Evolutionary conservation across 106 monocot species (phyloP).

Genomic region (Ottelia alismoides): DNA sequence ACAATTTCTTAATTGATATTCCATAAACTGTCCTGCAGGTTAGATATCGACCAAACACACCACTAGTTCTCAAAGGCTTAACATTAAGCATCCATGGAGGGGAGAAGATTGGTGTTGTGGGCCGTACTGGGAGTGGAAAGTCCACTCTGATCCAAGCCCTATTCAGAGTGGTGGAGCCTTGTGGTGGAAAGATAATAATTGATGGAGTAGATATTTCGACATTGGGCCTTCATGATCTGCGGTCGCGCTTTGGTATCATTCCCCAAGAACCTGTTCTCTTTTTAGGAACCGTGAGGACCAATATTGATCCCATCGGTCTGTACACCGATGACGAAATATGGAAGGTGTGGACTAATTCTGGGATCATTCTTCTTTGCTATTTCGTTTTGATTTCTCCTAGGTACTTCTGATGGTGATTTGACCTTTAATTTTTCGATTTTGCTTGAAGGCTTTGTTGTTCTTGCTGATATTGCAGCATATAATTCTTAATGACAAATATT

Average conservation of each 20-base stretch:
- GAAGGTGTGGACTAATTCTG: too few species aligned
- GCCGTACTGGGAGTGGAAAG: slow-evolving; percentile 80
- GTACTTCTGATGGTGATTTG: too few species aligned
- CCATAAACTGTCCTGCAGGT: too few species aligned
- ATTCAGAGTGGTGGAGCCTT: slow-evolving; percentile 69
- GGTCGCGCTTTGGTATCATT: slow-evolving; percentile 69
- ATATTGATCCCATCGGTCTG: slow-evolving; percentile 51
- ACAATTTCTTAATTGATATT: too few species aligned
- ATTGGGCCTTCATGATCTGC: slow-evolving; percentile 72
- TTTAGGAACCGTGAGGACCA: slow-evolving; percentile 68
- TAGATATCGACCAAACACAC: slow-evolving; percentile 52
- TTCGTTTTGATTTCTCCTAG: too few species aligned
- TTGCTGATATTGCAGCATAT: too few species aligned
- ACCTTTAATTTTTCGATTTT: too few species aligned
- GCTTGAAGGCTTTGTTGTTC: too few species aligned
- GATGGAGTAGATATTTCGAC: slow-evolving; percentile 55
- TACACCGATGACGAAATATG: slow-evolving; percentile 72
- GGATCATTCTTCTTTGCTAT: too few species aligned
- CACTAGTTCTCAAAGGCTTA: slow-evolving; percentile 52
- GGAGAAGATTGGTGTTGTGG: slow-evolving; percentile 74
- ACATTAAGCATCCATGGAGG: slow-evolving; percentile 40
- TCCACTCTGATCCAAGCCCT: slow-evolving; percentile 73
- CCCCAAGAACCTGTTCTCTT: slow-evolving; percentile 84
- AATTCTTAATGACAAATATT: too few species aligned
- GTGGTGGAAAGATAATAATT: slow-evolving; percentile 46